Conservation (phyloP, 2,329 filamentous ascomycete species). For the Emergomyces africanus region DNA sequence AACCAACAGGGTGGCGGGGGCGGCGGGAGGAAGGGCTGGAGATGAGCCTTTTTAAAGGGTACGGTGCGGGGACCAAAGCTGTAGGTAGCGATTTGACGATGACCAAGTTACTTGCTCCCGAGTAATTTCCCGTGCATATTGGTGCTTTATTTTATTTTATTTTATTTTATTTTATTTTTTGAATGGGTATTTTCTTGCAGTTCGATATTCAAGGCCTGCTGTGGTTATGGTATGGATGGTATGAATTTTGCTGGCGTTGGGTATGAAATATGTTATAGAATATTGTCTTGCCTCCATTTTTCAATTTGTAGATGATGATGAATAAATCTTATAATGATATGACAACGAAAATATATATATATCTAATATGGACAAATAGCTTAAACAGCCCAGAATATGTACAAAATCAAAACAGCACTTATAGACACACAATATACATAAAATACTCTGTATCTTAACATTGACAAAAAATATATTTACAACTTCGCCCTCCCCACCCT, state of each 20-base stretch:
- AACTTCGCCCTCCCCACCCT: conserved; percentile 48
- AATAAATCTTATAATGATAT: not conserved
- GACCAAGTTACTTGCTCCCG: not conserved
- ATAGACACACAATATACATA: not conserved
- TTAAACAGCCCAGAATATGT: not conserved
- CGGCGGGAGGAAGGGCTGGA: conserved; percentile 8
- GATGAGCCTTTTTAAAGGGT: not conserved
- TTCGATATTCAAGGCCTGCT: no score
- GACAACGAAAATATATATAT: not conserved
- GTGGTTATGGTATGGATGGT: not conserved
- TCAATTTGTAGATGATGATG: not conserved
- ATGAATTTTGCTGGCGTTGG: not conserved
- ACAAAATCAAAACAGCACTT: not conserved
- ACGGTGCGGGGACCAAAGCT: not conserved
- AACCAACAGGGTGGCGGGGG: conserved; percentile 3
- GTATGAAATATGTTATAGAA: not conserved
- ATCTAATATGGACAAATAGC: not conserved
- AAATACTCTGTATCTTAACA: not conserved
- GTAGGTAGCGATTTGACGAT: not conserved
- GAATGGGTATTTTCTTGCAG: no score
- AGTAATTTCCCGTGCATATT: not conserved
- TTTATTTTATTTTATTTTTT: not conserved
- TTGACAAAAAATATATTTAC: not conserved
- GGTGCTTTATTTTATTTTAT: not conserved
- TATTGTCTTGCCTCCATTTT: not conserved